phyloP scores from a whole-genome alignment of 441 rosid genomes.

The Pelargonium citronellum region DNA sequence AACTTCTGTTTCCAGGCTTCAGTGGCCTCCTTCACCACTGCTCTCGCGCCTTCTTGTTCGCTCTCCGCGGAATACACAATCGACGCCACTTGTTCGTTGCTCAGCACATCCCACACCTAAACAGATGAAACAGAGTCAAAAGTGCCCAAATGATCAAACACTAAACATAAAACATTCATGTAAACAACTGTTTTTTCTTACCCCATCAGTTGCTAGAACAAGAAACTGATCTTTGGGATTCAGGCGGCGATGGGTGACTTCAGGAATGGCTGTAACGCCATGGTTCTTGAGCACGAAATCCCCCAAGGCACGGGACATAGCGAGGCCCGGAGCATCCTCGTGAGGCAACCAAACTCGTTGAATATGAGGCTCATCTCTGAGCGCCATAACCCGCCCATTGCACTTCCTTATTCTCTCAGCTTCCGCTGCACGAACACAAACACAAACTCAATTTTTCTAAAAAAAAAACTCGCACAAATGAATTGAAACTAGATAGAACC shows the following conservation, averaged over 20 bases:
- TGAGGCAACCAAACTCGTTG: conserved; percentile 74
- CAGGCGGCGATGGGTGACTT: conserved; percentile 49
- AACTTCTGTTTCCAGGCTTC: conserved; percentile 54
- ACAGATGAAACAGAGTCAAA: background rate
- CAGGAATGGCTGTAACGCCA: conserved; percentile 64
- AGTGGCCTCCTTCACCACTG: conserved; percentile 58
- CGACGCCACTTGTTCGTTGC: conserved; percentile 48
- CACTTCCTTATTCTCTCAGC: conserved; percentile 65
- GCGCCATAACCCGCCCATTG: conserved; percentile 59
- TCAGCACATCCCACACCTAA: conserved; percentile 82
- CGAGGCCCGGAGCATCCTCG: conserved; percentile 68
- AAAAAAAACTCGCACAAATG: background rate
- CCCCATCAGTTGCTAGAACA: conserved; percentile 82
- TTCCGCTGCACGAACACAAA: conserved; percentile 43
- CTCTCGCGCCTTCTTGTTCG: conserved; percentile 45
- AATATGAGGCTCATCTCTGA: conserved; percentile 66
- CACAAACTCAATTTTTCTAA: background rate
- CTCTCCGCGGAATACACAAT: conserved; percentile 41
- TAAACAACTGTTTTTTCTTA: conserved; percentile 22
- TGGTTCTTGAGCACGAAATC: conserved; percentile 61
- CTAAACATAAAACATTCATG: background rate
- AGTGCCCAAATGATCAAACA: background rate
- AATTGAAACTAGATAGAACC: background rate
- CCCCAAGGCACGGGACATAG: conserved; percentile 85
- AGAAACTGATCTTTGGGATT: conserved; percentile 47